phyloP scores from a whole-genome alignment of 192 early-diverging fungal genomes.

The Mortierella claussenii region DNA sequence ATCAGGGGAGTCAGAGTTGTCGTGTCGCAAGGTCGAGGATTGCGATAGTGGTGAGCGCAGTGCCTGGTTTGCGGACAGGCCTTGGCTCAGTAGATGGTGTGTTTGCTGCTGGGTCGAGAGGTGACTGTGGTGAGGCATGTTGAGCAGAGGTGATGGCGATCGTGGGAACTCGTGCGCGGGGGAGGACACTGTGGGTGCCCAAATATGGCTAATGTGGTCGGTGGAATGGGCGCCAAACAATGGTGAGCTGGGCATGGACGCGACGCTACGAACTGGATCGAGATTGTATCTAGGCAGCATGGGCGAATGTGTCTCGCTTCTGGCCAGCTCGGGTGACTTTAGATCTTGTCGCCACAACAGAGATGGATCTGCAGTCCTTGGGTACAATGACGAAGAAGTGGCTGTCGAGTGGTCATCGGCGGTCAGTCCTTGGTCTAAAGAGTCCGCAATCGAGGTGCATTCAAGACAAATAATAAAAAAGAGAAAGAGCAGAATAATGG shows the following conservation, averaged over 20 bases:
- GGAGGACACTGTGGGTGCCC: slow-evolving; percentile 43
- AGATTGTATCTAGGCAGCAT: slow-evolving; percentile 30
- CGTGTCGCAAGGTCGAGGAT: slow-evolving; percentile 41
- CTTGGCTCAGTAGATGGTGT: slow-evolving; percentile 40
- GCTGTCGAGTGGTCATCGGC: slow-evolving; percentile 15
- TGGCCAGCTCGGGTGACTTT: slow-evolving; percentile 20
- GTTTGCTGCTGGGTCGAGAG: slow-evolving; percentile 44
- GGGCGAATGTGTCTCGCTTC: slow-evolving; percentile 42
- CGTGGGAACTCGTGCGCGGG: slow-evolving; percentile 63
- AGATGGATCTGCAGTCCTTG: slow-evolving; percentile 18
- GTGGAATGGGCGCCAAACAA: slow-evolving; percentile 42
- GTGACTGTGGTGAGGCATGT: slow-evolving; percentile 55
- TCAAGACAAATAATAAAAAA: background rate
- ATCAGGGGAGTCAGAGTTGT: slow-evolving; percentile 49
- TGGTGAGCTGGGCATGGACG: slow-evolving; percentile 51
- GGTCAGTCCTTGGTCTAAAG: background rate
- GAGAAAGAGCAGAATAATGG: background rate
- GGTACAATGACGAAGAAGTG: slow-evolving; percentile 33
- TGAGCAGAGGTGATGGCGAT: slow-evolving; percentile 65
- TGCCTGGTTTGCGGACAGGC: slow-evolving; percentile 42
- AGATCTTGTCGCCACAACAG: slow-evolving; percentile 52
- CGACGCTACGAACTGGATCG: slow-evolving; percentile 35
- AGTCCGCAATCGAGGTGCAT: background rate
- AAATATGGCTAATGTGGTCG: slow-evolving; percentile 52
- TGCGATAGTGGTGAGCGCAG: slow-evolving; percentile 45